Percentiles rank a stretch among this genome's conserved stretches.
These are phyloP conservation scores for Heliocybe sulcata DNA, from an alignment of 1,284 basidiomycete genomes.

Conservation along the genomic window DNA sequence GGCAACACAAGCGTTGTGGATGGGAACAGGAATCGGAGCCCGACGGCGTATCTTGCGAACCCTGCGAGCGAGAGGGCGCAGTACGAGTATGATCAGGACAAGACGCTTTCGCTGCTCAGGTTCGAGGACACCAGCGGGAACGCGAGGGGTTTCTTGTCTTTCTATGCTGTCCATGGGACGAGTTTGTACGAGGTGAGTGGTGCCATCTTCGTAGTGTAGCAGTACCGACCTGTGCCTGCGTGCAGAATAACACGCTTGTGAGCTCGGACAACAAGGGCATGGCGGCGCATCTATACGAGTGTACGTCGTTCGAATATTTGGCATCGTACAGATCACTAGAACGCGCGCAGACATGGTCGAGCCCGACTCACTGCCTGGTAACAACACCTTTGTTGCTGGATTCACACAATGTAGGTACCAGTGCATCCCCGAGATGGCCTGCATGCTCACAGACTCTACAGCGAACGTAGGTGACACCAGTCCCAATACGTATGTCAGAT, in stretches of 20 bases:
- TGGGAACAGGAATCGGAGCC: conserved; percentile 70
- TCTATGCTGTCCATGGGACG: conserved; percentile 79
- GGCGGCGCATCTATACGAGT: conserved; percentile 72
- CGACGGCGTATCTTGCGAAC: conserved; percentile 68
- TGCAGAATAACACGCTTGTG: conserved; percentile 70
- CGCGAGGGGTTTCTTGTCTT: conserved; percentile 61
- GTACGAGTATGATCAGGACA: conserved; percentile 68
- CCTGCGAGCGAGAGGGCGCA: conserved; percentile 57
- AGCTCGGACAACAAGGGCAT: conserved; percentile 79
- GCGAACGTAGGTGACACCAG: conserved; percentile 75
- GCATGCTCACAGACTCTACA: conserved; percentile 16
- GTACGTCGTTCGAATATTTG: neutral
- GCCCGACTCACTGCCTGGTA: conserved; percentile 60
- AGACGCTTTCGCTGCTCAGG: conserved; percentile 57
- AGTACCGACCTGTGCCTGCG: too few relatives aligned
- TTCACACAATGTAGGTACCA: conserved; percentile 55
- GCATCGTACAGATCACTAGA: neutral
- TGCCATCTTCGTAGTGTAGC: too few relatives aligned
- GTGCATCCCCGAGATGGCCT: neutral
- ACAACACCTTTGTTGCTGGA: conserved; percentile 65
- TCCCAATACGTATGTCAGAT: conserved; percentile 59
- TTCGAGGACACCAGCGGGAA: conserved; percentile 54
- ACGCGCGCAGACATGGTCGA: conserved; percentile 44
- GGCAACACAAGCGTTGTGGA: conserved; percentile 64
- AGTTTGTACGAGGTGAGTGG: conserved; percentile 59